Base-by-base conservation (phyloP, 148 eudicot genomes). In the Persicaria maculosa region DNA sequence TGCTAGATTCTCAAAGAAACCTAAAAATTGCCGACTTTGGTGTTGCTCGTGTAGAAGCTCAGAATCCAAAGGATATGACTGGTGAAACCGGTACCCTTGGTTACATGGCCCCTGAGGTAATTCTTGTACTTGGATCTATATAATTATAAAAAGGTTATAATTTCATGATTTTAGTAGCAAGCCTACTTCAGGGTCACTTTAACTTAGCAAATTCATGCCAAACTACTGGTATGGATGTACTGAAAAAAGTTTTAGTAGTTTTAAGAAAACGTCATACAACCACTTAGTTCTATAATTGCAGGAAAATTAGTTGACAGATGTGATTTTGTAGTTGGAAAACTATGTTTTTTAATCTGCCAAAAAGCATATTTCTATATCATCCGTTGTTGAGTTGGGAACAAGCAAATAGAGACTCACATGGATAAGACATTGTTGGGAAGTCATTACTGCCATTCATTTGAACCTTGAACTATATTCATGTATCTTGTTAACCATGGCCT, bases 21-120 rank as follows among this genome's bases (percentile, higher is more conserved):
- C 55, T 93, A 16, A 93, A 91, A 83, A 91, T 93, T 77, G 96
- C 96, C 19, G 98, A 91, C 82, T 93, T 93, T 83, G 98, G 97
- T 61, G 97, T 93, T 73, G 97, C 98, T 74, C 92, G 97, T 71
- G 92, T 87, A 25, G 97, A 93, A 84, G 93, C 97, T 17, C 93
- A 87, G 45, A 89, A 93, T 81, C 93, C 93, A 47, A 77, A 79
- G 68, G 98, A 91, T 73, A 90, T 93, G 98, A 93, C 98, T 14
- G 98, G 97, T 77, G 86, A 86, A 80, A 93, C 98, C 31, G 97
- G 98, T 79, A 93, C 96, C 7, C 89, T 91, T 50, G 93, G 96
- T 11, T 93, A 93, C 74, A 93, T 93, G 98, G 96, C 98, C 1
- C 98, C 96, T 3, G 98, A 93, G 93, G 96, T 93, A 84, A 16